Base-by-base conservation (phyloP, 2,329 filamentous ascomycete species). In the Davidsoniella eucalypti region DNA sequence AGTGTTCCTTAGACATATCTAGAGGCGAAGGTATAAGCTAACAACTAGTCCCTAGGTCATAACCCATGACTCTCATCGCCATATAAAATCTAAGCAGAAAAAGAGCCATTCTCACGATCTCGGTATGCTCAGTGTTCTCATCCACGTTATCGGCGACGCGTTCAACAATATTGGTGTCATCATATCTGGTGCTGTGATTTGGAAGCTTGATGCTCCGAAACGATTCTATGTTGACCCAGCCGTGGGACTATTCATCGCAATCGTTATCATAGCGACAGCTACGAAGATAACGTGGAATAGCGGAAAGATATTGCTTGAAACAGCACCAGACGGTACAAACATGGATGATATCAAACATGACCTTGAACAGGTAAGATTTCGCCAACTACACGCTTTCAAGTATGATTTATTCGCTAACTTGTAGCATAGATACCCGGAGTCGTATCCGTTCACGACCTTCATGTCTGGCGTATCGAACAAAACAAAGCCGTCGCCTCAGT, bases 161-260 rank as follows among this genome's bases (percentile, higher is more conserved):
- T 69, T 82, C 55, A 87, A 87, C 64, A 88, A 88, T 57, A 61
- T 87, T 9, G 82, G 82, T 8, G 82, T 88, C 53, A 85, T 87
- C 45, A 66, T 80, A 36, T 74, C 82, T 1, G 81, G 80, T 0
- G 58, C 80, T 2, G 68, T 85, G 29, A 82, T 87, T 60, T 86
- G 81, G 82, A 67, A 78, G 51, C 67, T 72, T 0, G 60, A 70
- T 26, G 76, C 72, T 26, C 66, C 73, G 1, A 67, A 62, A 3
- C 69, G 80, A 33, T 84, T 73, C 65, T 87, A 87, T 56, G 81
- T 79, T 4, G 84, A 88, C 58, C 83, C 84, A 0, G 79, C 70
- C 3, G 72, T 80, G 33, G 76, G 80, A 52, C 69, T 84, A 60
- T 78, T 71, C 47, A 88, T 87, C 57, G 73, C 80, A 2, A 53